Base-by-base conservation (phyloP, 495 filamentous ascomycete genomes). In the Xanthoparmelia taractica region DNA sequence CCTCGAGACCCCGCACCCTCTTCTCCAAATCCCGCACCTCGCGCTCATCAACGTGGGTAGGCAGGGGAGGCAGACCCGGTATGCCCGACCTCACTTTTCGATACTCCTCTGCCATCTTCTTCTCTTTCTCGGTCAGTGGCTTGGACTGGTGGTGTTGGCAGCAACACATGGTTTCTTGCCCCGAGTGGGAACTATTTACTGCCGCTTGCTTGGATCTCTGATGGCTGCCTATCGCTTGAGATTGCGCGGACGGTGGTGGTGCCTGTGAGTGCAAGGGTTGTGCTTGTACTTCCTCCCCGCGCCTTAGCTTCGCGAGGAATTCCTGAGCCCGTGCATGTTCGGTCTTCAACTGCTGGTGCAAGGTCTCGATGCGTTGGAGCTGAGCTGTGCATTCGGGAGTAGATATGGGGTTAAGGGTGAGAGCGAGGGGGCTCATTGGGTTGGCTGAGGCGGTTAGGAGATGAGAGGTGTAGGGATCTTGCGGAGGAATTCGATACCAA, bases 1-100 rank as follows among this genome's bases (percentile, higher is more conserved):
- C 73, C 58, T 89, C 84, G 27, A 91, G 68, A 23, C 78, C 78
- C 61, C 79, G 77, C 56, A 87, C 84, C 43, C 73, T 67, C 4
- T 71, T 65, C 25, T 82, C 73, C 65, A 85, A 64, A 3, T 72
- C 75, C 10, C 76, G 73, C 29, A 85, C 79, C 0, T 73, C 76
- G 20, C 77, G 73, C 65, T 87, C 84, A 57, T 83, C 77, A 2
- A 59, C 68, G 23, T 57, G 52, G 17, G 64, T 63, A 18, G 57
- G 63, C 31, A 64, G 62, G 31, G 66, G 33, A 45, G 58, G 58
- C 7, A 36, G 17, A 54, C 27, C 31, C 33, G 61, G 29, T n/a
- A n/a, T 12, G 17, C 33, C 27, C 8, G 45, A 25, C 20, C 55
- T 65, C 23, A 52, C 37, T 57, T 61, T 67, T 15, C 58, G 29